Conservation (phyloP, 345 rosid species). For the Physaria fendleri region DNA sequence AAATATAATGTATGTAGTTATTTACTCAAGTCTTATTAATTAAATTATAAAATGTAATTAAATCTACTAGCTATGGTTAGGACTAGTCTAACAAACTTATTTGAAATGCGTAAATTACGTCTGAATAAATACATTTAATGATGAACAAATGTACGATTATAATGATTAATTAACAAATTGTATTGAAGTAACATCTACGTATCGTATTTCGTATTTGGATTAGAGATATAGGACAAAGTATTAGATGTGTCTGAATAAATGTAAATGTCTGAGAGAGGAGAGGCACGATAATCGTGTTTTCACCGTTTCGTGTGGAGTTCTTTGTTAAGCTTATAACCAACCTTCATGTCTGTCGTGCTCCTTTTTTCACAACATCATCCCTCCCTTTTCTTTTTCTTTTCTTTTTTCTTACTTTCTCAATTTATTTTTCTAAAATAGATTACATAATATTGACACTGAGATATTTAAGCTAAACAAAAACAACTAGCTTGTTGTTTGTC, state of each 20-base stretch:
- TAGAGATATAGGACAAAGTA: background rate
- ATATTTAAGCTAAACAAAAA: no score
- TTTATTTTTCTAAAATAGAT: background rate
- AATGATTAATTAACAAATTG: constrained; percentile 13
- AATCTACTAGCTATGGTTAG: constrained; percentile 9
- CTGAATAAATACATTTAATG: background rate
- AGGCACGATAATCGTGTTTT: constrained; percentile 83
- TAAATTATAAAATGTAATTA: no score
- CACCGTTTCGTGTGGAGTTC: constrained; percentile 73
- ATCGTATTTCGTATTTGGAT: constrained; percentile 10
- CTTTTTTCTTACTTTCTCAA: no score
- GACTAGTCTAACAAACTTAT: background rate
- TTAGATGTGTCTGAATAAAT: background rate
- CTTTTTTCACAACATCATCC: constrained; percentile 33
- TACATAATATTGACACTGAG: no score
- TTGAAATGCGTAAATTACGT: constrained; percentile 4
- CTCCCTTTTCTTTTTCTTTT: background rate
- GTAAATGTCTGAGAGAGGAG: constrained; percentile 27
- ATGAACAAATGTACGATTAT: background rate
- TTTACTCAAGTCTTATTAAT: background rate
- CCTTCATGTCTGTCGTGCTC: constrained; percentile 41
- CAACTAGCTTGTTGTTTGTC: no score
- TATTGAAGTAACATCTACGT: background rate
- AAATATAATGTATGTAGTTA: background rate
- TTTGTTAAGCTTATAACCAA: constrained; percentile 32